Evolutionary conservation across 495 filamentous ascomycete genomes (phyloP).

Genomic region (Cercophora samala): DNA sequence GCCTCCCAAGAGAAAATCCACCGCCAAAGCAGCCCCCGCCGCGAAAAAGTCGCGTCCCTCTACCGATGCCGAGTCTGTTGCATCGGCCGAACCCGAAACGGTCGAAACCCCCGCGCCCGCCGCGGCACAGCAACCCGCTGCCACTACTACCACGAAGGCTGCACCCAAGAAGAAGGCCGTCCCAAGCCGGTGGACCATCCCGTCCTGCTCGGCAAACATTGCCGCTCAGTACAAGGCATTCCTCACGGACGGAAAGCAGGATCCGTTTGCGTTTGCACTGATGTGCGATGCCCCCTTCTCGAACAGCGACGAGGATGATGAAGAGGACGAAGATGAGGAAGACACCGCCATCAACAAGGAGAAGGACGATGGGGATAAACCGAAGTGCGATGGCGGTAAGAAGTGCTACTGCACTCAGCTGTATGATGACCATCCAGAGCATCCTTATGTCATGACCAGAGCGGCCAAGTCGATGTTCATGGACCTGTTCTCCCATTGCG

Average conservation of each 20-base stretch:
- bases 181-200: constrained; percentile 35
- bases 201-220: constrained; percentile 43
- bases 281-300: constrained; percentile 32
- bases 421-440: constrained; percentile 38
- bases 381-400: constrained; percentile 25
- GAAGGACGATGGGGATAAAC: constrained; percentile 11
- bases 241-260: constrained; percentile 24
- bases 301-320: constrained; percentile 26
- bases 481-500: constrained; percentile 20
- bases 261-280: constrained; percentile 33
- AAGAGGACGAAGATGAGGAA: constrained; percentile 19
- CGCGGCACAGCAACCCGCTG: not conserved
- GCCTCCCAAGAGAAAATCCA: constrained; percentile 16
- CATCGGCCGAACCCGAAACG: not conserved
- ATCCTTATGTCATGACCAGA: constrained; percentile 38
- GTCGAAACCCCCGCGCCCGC: not conserved
- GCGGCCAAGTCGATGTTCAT: constrained; percentile 34
- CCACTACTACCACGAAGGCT: not conserved
- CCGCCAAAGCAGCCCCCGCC: not conserved
- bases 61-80: not conserved
- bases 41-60: constrained; percentile 20
- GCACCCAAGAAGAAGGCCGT: not conserved
- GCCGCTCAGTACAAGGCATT: constrained; percentile 32
- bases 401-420: constrained; percentile 43
- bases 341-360: constrained; percentile 20